A percentile compares a stretch with the other conserved stretches of the same genome.
These are phyloP conservation scores for Cryptosporidium xiaoi DNA, from an alignment of 169 alveolate species.

Conservation along the genomic window DNA sequence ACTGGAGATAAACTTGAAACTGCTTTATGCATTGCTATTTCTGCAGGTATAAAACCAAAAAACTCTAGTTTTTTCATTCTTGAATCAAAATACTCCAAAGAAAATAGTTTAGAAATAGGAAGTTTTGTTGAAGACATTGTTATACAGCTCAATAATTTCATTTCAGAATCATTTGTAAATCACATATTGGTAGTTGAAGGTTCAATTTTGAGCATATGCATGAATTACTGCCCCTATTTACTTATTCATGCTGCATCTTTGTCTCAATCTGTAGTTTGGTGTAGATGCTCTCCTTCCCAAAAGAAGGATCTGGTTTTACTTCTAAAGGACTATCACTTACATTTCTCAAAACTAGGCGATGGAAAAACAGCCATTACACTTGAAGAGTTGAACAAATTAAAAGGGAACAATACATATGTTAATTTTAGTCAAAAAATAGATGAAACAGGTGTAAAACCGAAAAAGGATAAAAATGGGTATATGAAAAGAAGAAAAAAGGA, in stretches of 20 bases:
- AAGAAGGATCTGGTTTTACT: constrained; percentile 93
- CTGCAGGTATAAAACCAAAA: constrained; percentile 93
- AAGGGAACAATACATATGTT: not conserved
- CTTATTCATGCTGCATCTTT: constrained; percentile 87
- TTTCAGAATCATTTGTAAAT: constrained; percentile 6
- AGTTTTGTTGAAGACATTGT: constrained; percentile 27
- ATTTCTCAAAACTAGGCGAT: not conserved
- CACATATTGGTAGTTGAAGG: constrained; percentile 90
- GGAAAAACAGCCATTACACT: not conserved
- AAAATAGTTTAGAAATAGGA: not conserved
- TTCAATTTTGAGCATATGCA: constrained; percentile 80
- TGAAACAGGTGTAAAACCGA: not conserved
- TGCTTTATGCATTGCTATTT: constrained; percentile 97
- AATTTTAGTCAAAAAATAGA: not conserved
- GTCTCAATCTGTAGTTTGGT: constrained; percentile 94
- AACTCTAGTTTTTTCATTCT: constrained; percentile 79
- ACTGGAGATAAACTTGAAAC: constrained; percentile 99
- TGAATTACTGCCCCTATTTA: constrained; percentile 81
- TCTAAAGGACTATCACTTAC: constrained; percentile 55
- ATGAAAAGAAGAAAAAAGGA: constrained; percentile 48
- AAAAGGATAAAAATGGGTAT: not conserved
- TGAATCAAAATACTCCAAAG: constrained; percentile 26
- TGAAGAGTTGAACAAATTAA: constrained; percentile 11
- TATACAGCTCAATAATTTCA: constrained; percentile 16
- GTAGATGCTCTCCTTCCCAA: constrained; percentile 99